phyloP scores from a whole-genome alignment of 2,329 filamentous ascomycete genomes.

The Paraphaeosphaeria minitans region DNA sequence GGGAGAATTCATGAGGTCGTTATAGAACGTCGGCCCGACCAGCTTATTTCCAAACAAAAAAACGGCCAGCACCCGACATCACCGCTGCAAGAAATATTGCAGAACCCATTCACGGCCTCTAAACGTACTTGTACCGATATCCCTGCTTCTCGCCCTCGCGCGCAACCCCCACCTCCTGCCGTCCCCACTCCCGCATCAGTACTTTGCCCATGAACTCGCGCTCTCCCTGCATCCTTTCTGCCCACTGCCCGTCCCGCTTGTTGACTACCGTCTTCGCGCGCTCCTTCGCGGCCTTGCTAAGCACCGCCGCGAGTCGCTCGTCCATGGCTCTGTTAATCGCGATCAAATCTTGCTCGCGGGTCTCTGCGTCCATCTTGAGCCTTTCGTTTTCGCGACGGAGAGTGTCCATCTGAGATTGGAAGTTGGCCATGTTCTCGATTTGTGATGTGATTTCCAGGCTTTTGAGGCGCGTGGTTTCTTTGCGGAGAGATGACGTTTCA shows the following conservation, averaged over 20 bases:
- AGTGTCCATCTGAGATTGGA: constrained; percentile 16
- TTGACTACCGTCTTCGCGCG: constrained; percentile 35
- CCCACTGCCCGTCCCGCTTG: constrained; percentile 43
- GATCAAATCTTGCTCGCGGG: constrained; percentile 31
- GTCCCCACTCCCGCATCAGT: constrained; percentile 44
- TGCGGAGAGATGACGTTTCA: constrained; percentile 23
- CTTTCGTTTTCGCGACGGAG: constrained; percentile 25
- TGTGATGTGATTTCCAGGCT: constrained; percentile 4
- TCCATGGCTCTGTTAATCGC: constrained; percentile 42
- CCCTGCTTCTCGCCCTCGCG: constrained; percentile 25
- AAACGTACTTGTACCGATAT: constrained; percentile 39
- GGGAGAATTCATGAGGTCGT: constrained; percentile 3
- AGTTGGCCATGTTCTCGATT: constrained; percentile 6
- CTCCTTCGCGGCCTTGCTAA: constrained; percentile 40
- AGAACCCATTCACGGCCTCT: constrained; percentile 15
- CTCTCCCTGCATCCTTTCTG: constrained; percentile 32
- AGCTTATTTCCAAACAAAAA: background rate
- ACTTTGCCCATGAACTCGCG: constrained; percentile 39
- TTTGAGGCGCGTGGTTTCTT: constrained; percentile 23
- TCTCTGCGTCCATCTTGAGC: constrained; percentile 26
- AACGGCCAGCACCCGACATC: background rate
- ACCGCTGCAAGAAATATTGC: background rate
- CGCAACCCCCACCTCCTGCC: constrained; percentile 39
- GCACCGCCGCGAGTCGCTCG: constrained; percentile 34
- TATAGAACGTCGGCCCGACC: background rate